Base-by-base conservation (phyloP, 2,329 filamentous ascomycete genomes). In the Verticillium albo-atrum region DNA sequence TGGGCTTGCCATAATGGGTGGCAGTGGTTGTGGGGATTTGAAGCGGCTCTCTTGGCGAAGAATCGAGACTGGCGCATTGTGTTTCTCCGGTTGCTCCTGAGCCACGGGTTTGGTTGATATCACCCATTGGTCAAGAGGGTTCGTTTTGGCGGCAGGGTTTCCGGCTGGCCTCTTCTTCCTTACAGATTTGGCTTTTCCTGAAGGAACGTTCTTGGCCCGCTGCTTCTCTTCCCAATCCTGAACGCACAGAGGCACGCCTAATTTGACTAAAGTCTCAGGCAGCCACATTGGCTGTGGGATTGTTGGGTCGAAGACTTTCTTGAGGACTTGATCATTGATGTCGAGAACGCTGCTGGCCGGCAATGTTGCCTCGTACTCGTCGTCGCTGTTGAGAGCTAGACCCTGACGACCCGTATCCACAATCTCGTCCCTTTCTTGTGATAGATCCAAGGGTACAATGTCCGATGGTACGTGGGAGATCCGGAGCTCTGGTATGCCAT, bases 371-470 rank as follows among this genome's bases (percentile, higher is more conserved):
- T 79, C 80, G 15, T 84, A 76, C 10, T 90, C 88, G 37, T 90
- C 86, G 57, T 91, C 88, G 61, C 83, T 85, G 63, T 85, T 85
- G n/a, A 86, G 76, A 2, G 85, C 84, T 15, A 87, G 71, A 0
- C 83, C 84, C 54, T 77, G 77, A 28, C 85, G 78, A 1, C 78
- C 80, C 63, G 75, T 81, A 0, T 71, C 63, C 3, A 83, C 79
- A 1, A 79, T 77, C 61, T 85, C 85, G 17, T 90, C 88, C 30
- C 86, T 82, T 69, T 97, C 93, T 0, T 81, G 79, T 12, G 86
- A 83, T 26, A 97, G 75, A 67, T 96, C 87, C 42, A 98, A 82
- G 0, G 87, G 86, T 2, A 97, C 91, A 17, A 97, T 81, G 30
- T 90, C 83, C 2, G 86, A 80, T 0, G 95, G 95, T 4, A 88